Base-by-base conservation (phyloP, 1,284 basidiomycete species). In the Ceratobasidium sp. region DNA sequence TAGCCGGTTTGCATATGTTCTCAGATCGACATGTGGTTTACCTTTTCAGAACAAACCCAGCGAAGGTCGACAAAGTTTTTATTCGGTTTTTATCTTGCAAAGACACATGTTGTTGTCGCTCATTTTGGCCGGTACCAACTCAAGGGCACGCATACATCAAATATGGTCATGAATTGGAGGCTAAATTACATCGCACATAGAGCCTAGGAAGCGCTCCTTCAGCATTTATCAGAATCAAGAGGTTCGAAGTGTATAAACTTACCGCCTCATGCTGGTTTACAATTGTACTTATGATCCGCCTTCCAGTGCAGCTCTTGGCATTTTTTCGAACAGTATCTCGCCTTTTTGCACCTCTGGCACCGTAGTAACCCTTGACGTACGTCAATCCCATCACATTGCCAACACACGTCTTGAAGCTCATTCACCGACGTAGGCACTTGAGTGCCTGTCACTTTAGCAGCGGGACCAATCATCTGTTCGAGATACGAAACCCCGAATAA, bases 281-380 rank as follows among this genome's bases (percentile, higher is more conserved):
- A 73, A 26, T 44, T 50, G 44, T 20, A 42, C 57, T 73, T 73
- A 38, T 73, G 70, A n/a, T n/a, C n/a, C n/a, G n/a, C n/a, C n/a
- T n/a, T n/a, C n/a, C n/a, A n/a, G n/a, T n/a, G n/a, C n/a, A n/a
- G n/a, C n/a, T 59, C 38, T 26, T 71, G 56, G 54, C 69, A 71
- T 52, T 44, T 26, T 42, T 54, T 57, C 20, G 54, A 59, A 59
- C 69, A 71, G 23, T 71, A 71, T 52, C 69, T 4, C 1, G 69
- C 69, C 52, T 71, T 71, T 56, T 71, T 71, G 69, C 69, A 71
- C 70, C 59, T 20, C 57, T 73, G 70, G 44, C 70, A 73, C 44
- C 38, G 2, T 28, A 33, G 42, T 17, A 74, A 38, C 5, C 48
- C 42, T 12, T 33, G 42, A 20, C 71, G 42, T 13, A 73, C 23